Evolutionary conservation across 768 basidiomycete species (phyloP).

Genomic region (Daedalea quercina): DNA sequence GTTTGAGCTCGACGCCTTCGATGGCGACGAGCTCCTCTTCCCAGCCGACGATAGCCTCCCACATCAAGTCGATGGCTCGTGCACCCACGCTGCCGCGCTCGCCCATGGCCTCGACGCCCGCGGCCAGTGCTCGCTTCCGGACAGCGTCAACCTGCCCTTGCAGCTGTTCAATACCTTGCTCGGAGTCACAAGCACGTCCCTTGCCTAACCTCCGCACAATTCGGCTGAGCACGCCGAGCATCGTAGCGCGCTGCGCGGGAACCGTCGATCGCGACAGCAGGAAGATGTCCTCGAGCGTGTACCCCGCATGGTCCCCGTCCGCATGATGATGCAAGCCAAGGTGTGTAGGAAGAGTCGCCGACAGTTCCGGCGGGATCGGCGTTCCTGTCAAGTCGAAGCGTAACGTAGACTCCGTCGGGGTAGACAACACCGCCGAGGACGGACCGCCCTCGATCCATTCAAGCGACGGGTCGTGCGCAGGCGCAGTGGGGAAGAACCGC

Average conservation of each 20-base stretch:
- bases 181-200: conserved; percentile 23
- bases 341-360: conserved; percentile 65
- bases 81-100: conserved; percentile 64
- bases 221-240: conserved; percentile 66
- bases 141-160: conserved; percentile 34
- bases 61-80: conserved; percentile 63
- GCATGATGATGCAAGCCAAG: conserved; percentile 91
- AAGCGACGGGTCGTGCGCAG: conserved; percentile 63
- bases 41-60: conserved; percentile 72
- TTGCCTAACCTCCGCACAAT: conserved; percentile 36
- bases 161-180: conserved; percentile 28
- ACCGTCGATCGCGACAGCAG: conserved; percentile 75
- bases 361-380: conserved; percentile 51
- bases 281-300: conserved; percentile 83
- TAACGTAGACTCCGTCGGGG: conserved; percentile 23
- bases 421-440: conserved; percentile 18
- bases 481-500: conserved; percentile 73
- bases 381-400: conserved; percentile 70
- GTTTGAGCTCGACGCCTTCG: conserved; percentile 43
- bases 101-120: conserved; percentile 57
- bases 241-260: conserved; percentile 74
- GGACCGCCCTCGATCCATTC: conserved; percentile 62
- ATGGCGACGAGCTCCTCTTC: conserved; percentile 28
- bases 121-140: conserved; percentile 57
- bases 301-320: conserved; percentile 72